Evolutionary conservation across 192 early-diverging fungal species (phyloP).

Genomic region (Pecoramyces ruminantium): DNA sequence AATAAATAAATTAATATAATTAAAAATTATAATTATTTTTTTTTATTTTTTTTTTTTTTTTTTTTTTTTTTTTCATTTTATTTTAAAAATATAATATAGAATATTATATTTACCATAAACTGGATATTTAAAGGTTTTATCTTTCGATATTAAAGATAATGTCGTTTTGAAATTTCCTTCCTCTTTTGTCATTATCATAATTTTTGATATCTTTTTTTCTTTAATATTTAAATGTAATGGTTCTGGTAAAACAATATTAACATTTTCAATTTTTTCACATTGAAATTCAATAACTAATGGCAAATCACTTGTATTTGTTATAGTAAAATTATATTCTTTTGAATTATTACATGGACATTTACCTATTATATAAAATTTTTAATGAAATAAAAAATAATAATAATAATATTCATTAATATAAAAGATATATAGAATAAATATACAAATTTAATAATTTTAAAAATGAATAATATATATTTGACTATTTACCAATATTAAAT

Average conservation of each 20-base stretch:
- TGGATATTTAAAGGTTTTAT: background rate
- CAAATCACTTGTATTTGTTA: background rate
- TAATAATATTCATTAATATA: too few species aligned
- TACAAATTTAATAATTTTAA: too few species aligned
- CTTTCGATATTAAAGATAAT: background rate
- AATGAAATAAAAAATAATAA: too few species aligned
- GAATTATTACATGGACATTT: background rate
- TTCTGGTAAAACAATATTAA: background rate
- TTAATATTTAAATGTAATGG: background rate
- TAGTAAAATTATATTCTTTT: background rate
- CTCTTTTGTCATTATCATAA: background rate
- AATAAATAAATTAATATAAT: too few species aligned
- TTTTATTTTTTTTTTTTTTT: too few species aligned
- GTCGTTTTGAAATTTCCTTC: background rate
- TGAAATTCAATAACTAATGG: background rate
- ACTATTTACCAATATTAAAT: conserved; percentile 32
- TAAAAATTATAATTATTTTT: too few species aligned
- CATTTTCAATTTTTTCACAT: background rate
- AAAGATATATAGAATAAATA: too few species aligned
- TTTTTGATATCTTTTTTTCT: background rate
- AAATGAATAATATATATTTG: too few species aligned
- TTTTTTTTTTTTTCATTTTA: too few species aligned
- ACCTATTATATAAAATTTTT: too few species aligned
- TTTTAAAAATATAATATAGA: too few species aligned
- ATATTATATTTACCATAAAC: background rate